Base-by-base conservation (phyloP, 192 early-diverging fungal species). In the Lunasporangiospora selenospora region DNA sequence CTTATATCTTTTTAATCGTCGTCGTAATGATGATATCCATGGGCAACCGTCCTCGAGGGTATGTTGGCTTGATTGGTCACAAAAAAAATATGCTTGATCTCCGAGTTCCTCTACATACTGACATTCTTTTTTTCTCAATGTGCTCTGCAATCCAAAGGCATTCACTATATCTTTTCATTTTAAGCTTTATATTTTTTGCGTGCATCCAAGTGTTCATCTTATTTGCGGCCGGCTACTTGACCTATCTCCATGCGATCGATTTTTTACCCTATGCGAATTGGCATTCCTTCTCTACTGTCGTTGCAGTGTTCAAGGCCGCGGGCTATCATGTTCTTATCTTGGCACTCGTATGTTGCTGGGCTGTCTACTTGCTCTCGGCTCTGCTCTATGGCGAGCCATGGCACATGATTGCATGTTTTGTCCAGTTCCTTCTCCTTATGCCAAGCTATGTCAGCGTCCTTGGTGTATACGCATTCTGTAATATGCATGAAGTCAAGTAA, bases 401-500 rank as follows among this genome's bases (percentile, higher is more conserved):
- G 67, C 67, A 71, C 39, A 71, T 71, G 67, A 62, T 71, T 39
- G 59, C 67, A 1, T 71, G 67, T 18, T 71, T 71, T 62, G 40
- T 71, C 36, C 67, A 71, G 39, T 71, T 71, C 15, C 18, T 71
- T 30, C 45, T 71, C 12, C 16, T 71, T 21, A 21, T 71, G 37
- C 67, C 67, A 1, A 62, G 67, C 19, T 71, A 71, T 58, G 67
- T 71, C 40, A 71, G 67, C 34, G 67, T 71, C 5, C 31, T 71
- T 6, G 67, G 67, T 6, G 67, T 71, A 0, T 71, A 71, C 26
- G 67, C 67, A 1, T 62, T 71, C 34, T 71, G 67, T n/a, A 71
- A 71, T 34, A 71, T 71, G 67, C 67, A 71, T 23, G 67, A 71
- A 71, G 67, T 71, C 67, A 71, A 71, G 67, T 71, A 71, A 41